Evolutionary conservation across 495 filamentous ascomycete species (phyloP).

Genomic region (Opeltia flavorubescens): DNA sequence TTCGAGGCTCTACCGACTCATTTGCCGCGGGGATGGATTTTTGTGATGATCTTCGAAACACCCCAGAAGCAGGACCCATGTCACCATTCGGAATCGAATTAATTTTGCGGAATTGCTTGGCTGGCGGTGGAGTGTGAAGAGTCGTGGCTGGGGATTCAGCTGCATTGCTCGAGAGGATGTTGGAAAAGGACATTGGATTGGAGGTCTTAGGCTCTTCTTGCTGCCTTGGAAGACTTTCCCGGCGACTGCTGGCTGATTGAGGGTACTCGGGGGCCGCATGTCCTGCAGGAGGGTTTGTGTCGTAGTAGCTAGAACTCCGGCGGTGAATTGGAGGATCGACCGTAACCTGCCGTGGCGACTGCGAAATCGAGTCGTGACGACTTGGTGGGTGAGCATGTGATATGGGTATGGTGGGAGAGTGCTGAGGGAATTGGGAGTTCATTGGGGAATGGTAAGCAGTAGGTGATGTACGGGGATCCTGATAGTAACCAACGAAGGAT

Average conservation of each 20-base stretch:
- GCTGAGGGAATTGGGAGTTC: constrained; percentile 11
- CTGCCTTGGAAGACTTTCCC: background rate
- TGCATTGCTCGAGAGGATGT: constrained; percentile 62
- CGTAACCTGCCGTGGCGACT: constrained; percentile 28
- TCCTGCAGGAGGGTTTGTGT: constrained; percentile 9
- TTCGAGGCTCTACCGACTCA: constrained; percentile 29
- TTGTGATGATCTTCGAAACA: constrained; percentile 15
- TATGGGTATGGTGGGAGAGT: constrained; percentile 14
- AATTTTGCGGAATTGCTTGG: constrained; percentile 10
- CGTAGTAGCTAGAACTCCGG: constrained; percentile 5
- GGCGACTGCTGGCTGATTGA: background rate
- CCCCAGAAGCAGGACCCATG: constrained; percentile 14
- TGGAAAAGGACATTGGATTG: constrained; percentile 85
- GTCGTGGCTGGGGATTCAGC: constrained; percentile 35
- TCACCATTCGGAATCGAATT: constrained; percentile 8
- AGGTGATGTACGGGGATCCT: constrained; percentile 13
- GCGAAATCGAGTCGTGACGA: constrained; percentile 29
- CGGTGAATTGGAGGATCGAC: constrained; percentile 28
- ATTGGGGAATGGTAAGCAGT: constrained; percentile 14
- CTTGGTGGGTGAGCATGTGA: constrained; percentile 34
- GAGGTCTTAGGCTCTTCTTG: constrained; percentile 51
- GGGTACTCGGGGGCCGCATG: background rate
- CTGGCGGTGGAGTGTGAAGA: constrained; percentile 9
- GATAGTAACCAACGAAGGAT: constrained; percentile 9
- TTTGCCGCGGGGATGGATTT: constrained; percentile 14